Conservation (phyloP, 208 protist genomes). For the Endotrypanum monterogeii region DNA sequence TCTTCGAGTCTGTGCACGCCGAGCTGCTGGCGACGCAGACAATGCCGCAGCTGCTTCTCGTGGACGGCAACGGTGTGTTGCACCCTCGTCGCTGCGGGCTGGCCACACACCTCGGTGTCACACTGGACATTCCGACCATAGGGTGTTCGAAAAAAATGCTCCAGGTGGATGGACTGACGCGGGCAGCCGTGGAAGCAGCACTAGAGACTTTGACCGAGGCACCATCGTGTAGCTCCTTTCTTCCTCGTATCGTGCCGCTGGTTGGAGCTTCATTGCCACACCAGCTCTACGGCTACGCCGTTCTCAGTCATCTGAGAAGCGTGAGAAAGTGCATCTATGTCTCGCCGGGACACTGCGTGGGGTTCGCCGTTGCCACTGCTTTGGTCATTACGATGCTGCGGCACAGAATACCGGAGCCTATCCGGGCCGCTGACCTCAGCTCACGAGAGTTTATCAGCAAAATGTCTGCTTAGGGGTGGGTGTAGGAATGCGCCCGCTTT, state of each 20-base stretch:
- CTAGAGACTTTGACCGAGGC: conserved; percentile 15
- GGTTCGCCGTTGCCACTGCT: conserved; percentile 69
- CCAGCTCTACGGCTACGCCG: conserved; percentile 64
- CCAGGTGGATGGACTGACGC: conserved; percentile 80
- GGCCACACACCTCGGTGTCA: conserved; percentile 94
- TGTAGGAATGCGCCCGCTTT: too few species aligned
- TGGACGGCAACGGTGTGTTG: conserved; percentile 96
- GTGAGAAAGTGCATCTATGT: conserved; percentile 89
- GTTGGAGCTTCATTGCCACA: conserved; percentile 3
- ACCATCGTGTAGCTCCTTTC: background rate
- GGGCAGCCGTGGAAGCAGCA: conserved; percentile 35
- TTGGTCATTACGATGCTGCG: conserved; percentile 46
- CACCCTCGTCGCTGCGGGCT: conserved; percentile 93
- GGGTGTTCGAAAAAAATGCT: conserved; percentile 93
- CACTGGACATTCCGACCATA: conserved; percentile 90
- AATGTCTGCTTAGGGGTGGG: background rate
- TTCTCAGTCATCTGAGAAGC: conserved; percentile 36
- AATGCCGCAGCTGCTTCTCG: conserved; percentile 88
- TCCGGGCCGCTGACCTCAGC: conserved; percentile 89
- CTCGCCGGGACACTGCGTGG: conserved; percentile 91
- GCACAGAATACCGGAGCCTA: conserved; percentile 92
- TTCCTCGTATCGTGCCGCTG: conserved; percentile 14
- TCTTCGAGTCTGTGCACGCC: conserved; percentile 34
- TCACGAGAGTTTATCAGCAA: conserved; percentile 83
- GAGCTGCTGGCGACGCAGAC: conserved; percentile 31